phyloP scores from a whole-genome alignment of 495 filamentous ascomycete genomes.

The Talaromyces borbonicus region DNA sequence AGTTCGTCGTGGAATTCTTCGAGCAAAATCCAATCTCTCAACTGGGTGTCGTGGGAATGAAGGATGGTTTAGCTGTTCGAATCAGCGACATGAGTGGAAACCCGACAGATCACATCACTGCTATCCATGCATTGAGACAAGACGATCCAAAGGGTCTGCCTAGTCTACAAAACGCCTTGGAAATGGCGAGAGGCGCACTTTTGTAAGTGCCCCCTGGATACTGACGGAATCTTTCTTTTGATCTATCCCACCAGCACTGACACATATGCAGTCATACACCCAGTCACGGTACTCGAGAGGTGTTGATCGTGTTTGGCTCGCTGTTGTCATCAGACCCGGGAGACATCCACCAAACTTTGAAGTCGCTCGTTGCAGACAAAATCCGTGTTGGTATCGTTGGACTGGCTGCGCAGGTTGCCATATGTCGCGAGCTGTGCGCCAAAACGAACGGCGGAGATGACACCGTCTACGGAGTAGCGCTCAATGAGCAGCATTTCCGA shows the following conservation, averaged over 20 bases:
- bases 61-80: constrained; percentile 76
- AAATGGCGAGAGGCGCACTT: constrained; percentile 83
- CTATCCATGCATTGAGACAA: constrained; percentile 55
- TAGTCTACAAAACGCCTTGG: constrained; percentile 87
- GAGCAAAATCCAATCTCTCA: constrained; percentile 99
- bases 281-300: constrained; percentile 83
- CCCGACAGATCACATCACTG: constrained; percentile 75
- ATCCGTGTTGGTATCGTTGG: constrained; percentile 85
- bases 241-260: constrained; percentile 12
- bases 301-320: constrained; percentile 86
- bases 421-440: constrained; percentile 80
- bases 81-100: constrained; percentile 89
- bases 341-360: constrained; percentile 88
- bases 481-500: constrained; percentile 81
- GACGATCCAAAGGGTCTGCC: constrained; percentile 84
- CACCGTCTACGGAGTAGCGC: constrained; percentile 67
- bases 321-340: constrained; percentile 83
- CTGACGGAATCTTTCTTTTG: background rate
- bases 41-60: constrained; percentile 80
- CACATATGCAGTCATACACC: constrained; percentile 60
- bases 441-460: constrained; percentile 76
- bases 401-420: constrained; percentile 80
- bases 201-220: constrained; percentile 46
- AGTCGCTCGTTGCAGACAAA: constrained; percentile 60
- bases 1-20: constrained; percentile 90